Base-by-base conservation (phyloP, 768 basidiomycete species). In the Russula olivacea region DNA sequence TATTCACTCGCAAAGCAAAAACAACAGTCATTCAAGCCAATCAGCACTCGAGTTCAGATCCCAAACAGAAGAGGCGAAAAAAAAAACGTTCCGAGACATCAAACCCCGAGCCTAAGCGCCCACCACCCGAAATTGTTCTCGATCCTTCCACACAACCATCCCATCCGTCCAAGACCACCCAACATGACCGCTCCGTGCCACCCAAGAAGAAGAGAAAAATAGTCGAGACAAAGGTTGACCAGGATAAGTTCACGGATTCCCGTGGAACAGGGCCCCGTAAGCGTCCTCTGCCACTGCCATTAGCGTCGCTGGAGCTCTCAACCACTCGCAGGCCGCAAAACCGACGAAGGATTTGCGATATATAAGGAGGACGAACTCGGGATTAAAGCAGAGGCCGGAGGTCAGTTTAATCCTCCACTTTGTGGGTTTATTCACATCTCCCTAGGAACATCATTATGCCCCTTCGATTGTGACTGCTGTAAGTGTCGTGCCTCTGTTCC, bases 401-500 rank as follows among this genome's bases (percentile, higher is more conserved):
- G 91, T 90, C 74, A 75, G 83, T 68, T 36, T 57, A 53, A 47
- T 38, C 45, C 30, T 34, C 19, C 49, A 56, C 65, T 61, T 65
- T 58, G 52, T 61, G 32, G 67, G 62, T 51, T 28, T 11, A 41
- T 55, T 72, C 50, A 55, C 65, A 38, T 63, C 71, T 52, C 51
- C 63, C 36, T 74, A 93, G 91, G 89, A 72, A 92, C 91, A 0
- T 82, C 88, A 3, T 73, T 89, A 45, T 93, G 91, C 76, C 92
- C 92, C 7, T 93, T 93, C 71, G 92, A 93, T 72, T 93, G 92
- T 73, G 79, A 89, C 41, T 93, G 92, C 69, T 93, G 92, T 91
- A 69, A 75, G 89, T 78, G 17, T 40, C n/a, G 38, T 12, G 7
- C 51, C 25, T 43, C 36, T 54, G 10, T 67, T 9, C 30, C 10